These are phyloP conservation scores for Prunus yedoensis DNA, from an alignment of 331 rosid species.

Conservation along the genomic window DNA sequence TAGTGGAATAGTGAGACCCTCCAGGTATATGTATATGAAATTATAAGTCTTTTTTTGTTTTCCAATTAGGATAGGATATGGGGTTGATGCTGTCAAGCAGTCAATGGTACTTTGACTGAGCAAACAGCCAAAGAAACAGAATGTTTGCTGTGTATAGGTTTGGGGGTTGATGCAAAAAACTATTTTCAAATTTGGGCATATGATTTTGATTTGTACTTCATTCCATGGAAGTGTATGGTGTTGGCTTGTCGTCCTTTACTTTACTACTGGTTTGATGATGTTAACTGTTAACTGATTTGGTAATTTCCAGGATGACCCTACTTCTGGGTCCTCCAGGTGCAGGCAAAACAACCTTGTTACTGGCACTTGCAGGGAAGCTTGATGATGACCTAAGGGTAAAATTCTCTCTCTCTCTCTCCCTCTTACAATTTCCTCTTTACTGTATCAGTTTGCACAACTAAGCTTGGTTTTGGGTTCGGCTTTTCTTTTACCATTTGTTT, in stretches of 20 bases:
- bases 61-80: neutral
- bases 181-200: neutral
- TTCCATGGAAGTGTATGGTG: neutral
- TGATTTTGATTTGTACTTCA: neutral
- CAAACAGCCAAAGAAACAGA: no score
- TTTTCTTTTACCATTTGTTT: neutral
- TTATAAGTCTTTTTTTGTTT: neutral
- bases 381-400: constrained; percentile 56
- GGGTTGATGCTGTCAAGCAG: neutral
- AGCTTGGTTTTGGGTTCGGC: neutral
- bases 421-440: neutral
- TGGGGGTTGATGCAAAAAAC: no score
- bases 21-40: constrained; percentile 51
- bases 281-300: neutral
- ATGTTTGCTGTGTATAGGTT: no score
- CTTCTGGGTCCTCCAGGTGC: constrained; percentile 83
- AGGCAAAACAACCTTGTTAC: constrained; percentile 73
- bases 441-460: neutral
- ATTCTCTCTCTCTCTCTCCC: neutral
- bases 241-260: no score
- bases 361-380: constrained; percentile 82
- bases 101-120: no score
- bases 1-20: constrained; percentile 71
- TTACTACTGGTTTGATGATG: neutral
- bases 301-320: constrained; percentile 69